A percentile compares a stretch with the other conserved stretches of the same genome.
phyloP scores from a whole-genome alignment of 2,329 filamentous ascomycete genomes.

The Hypoxylon sp. region DNA sequence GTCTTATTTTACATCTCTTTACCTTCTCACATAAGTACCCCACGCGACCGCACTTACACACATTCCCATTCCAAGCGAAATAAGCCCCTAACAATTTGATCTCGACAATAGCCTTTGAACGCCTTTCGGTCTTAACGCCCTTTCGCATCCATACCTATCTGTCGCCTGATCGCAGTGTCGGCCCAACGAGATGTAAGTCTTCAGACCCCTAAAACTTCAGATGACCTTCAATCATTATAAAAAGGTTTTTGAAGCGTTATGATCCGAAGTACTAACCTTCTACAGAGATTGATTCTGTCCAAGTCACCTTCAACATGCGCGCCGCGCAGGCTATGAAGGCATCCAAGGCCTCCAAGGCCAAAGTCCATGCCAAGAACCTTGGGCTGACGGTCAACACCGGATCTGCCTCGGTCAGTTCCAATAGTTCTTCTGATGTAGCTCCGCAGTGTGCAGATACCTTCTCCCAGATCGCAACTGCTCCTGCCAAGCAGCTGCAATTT shows the following conservation, averaged over 20 bases:
- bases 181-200: neutral
- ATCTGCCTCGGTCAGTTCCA: neutral
- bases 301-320: slow-evolving; percentile 20
- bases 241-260: neutral
- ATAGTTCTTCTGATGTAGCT: neutral
- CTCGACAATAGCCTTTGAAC: neutral
- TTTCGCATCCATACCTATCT: neutral
- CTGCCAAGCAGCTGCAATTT: slow-evolving; percentile 3
- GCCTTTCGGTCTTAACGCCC: neutral
- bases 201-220: neutral
- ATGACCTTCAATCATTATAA: neutral
- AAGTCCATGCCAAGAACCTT: slow-evolving; percentile 19
- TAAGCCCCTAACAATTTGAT: neutral
- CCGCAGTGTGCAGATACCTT: slow-evolving; percentile 2
- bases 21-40: neutral
- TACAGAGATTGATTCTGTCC: neutral
- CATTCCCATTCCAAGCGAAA: neutral
- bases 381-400: slow-evolving; percentile 24
- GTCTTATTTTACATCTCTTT: neutral
- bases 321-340: slow-evolving; percentile 1
- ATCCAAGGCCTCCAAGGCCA: slow-evolving; percentile 5
- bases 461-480: slow-evolving; percentile 11
- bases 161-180: neutral
- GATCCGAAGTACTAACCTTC: neutral
- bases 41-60: neutral